A percentile compares a stretch with the other conserved stretches of the same genome.
Conservation (phyloP, 495 filamentous ascomycete genomes). For the Tuber calosporum region DNA sequence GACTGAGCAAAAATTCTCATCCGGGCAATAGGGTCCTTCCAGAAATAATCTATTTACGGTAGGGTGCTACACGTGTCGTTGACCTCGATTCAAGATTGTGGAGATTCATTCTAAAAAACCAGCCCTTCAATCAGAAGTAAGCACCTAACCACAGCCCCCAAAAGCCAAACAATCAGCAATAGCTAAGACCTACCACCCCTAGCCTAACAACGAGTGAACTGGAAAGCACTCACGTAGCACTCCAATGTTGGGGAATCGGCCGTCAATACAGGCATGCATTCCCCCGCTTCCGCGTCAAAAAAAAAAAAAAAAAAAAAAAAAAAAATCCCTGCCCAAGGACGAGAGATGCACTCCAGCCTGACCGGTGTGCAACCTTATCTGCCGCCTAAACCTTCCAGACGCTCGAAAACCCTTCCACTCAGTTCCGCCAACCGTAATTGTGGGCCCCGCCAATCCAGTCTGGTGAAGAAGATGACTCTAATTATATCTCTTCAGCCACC, state of each 20-base stretch:
- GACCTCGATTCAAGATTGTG: background rate
- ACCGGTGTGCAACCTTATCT: background rate
- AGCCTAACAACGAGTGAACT: background rate
- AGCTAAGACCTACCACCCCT: background rate
- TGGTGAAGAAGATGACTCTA: background rate
- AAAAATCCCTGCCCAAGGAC: background rate
- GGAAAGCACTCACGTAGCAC: background rate
- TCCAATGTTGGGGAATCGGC: background rate
- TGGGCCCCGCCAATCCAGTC: background rate
- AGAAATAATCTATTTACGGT: background rate
- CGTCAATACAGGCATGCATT: background rate
- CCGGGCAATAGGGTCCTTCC: background rate
- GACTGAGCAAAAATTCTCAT: background rate
- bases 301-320: background rate
- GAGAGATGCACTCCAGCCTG: background rate
- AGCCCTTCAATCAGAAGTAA: background rate
- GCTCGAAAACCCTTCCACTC: background rate
- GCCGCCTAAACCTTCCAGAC: background rate
- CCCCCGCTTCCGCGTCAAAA: background rate
- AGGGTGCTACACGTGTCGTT: background rate
- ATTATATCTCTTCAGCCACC: background rate
- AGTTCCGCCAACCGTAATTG: background rate
- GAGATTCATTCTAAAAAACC: background rate
- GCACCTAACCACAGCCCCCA: background rate
- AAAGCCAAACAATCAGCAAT: background rate